phyloP scores from a whole-genome alignment of 2,329 filamentous ascomycete species.

The Fusarium falciforme region DNA sequence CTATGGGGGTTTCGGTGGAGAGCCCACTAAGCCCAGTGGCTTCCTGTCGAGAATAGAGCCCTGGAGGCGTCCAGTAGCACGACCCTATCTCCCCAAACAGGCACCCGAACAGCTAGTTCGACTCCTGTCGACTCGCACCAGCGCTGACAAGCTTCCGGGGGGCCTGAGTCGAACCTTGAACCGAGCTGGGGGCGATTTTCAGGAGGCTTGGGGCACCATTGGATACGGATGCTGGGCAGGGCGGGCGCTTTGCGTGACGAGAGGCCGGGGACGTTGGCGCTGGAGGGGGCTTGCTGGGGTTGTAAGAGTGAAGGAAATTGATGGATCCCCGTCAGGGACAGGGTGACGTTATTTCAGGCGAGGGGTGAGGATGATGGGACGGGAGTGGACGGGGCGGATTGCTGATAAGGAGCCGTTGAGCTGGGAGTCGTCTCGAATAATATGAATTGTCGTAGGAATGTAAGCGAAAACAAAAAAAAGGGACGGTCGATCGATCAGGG shows the following conservation, averaged over 20 bases:
- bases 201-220: slow-evolving; percentile 37
- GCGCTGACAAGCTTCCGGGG: neutral
- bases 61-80: slow-evolving; percentile 36
- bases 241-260: slow-evolving; percentile 17
- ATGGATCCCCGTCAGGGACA: slow-evolving; percentile 39
- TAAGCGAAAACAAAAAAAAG: slow-evolving; percentile 9
- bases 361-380: slow-evolving; percentile 2
- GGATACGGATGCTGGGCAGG: slow-evolving; percentile 9
- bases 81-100: slow-evolving; percentile 35
- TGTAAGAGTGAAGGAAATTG: slow-evolving; percentile 30
- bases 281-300: slow-evolving; percentile 27
- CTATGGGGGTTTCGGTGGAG: slow-evolving; percentile 32
- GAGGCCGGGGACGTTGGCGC: slow-evolving; percentile 30
- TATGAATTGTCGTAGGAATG: slow-evolving; percentile 19
- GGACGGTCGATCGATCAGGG: slow-evolving; percentile 8
- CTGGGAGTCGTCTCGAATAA: slow-evolving; percentile 6
- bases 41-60: slow-evolving; percentile 36
- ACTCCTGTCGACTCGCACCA: slow-evolving; percentile 6
- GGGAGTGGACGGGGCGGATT: slow-evolving; percentile 16
- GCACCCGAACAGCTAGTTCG: slow-evolving; percentile 9
- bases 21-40: slow-evolving; percentile 28
- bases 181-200: slow-evolving; percentile 22
- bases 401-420: slow-evolving; percentile 37
- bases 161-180: slow-evolving; percentile 7
- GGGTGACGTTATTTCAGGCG: slow-evolving; percentile 37